These are phyloP conservation scores for Saccharomyces cerevisiae DNA, from an alignment of 805 yeast genomes.

Conservation along the genomic window DNA sequence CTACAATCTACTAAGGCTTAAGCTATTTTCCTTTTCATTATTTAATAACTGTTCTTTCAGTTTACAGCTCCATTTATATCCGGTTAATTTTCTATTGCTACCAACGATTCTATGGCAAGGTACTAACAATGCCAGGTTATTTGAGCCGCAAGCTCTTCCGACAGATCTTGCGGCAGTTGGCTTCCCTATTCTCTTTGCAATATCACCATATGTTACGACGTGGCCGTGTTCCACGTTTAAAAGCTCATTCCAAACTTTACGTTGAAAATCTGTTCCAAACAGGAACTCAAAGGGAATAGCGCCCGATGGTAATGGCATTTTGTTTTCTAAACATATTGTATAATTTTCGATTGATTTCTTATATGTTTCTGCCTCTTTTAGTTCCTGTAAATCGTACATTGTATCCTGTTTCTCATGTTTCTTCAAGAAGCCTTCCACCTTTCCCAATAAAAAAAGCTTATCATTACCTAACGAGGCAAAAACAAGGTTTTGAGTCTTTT, in stretches of 20 bases:
- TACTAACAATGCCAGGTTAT: conserved; percentile 33
- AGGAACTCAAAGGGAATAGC: conserved; percentile 20
- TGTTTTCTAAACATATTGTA: not conserved
- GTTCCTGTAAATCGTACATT: not conserved
- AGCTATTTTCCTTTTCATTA: conserved; percentile 6
- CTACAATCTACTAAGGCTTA: not conserved
- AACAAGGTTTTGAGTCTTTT: conserved; percentile 9
- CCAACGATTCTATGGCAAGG: conserved; percentile 40
- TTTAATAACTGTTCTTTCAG: conserved; percentile 27
- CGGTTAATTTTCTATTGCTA: conserved; percentile 28
- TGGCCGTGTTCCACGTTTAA: conserved; percentile 25
- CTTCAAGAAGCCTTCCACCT: conserved; percentile 8
- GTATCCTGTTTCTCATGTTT: conserved; percentile 1
- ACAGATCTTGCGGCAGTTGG: conserved; percentile 33
- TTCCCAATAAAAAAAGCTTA: conserved; percentile 6
- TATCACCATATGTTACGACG: conserved; percentile 27
- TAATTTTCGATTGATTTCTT: not conserved
- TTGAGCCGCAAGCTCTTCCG: conserved; percentile 36
- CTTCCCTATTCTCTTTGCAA: conserved; percentile 29
- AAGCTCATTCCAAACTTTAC: conserved; percentile 33
- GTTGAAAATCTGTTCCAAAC: conserved; percentile 36
- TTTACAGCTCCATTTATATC: conserved; percentile 34
- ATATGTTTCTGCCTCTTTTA: not conserved
- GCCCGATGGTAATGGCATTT: not conserved
- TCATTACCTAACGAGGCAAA: conserved; percentile 15